Conservation (phyloP, 2,329 filamentous ascomycete species). For the Myriosclerotinia scirpicola region DNA sequence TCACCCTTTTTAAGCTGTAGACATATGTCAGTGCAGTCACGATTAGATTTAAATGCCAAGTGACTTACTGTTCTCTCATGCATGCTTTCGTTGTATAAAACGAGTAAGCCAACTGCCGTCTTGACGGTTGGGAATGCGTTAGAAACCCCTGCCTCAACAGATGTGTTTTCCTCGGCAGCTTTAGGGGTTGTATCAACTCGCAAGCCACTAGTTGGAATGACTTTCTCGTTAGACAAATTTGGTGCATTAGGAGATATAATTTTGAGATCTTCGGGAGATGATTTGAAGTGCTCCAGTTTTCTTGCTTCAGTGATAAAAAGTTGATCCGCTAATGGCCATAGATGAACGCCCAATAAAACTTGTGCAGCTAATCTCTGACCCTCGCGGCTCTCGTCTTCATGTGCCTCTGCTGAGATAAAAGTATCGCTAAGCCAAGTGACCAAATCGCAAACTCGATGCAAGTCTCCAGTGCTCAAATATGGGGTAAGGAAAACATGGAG, state of each 20-base stretch:
- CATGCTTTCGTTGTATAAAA: constrained; percentile 55
- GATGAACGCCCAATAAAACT: constrained; percentile 35
- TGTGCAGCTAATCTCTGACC: constrained; percentile 34
- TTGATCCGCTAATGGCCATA: constrained; percentile 39
- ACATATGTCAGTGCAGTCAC: constrained; percentile 28
- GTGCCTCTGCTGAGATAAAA: constrained; percentile 35
- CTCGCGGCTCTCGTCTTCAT: constrained; percentile 35
- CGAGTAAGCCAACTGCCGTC: constrained; percentile 57
- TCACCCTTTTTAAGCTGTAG: constrained; percentile 44
- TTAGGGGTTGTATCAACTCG: constrained; percentile 25
- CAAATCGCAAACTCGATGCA: constrained; percentile 35
- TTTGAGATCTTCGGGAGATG: constrained; percentile 36
- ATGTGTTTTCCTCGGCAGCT: constrained; percentile 55
- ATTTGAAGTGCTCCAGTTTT: constrained; percentile 39
- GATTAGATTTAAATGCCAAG: background rate
- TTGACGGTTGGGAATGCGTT: constrained; percentile 60
- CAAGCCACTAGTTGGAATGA: constrained; percentile 9
- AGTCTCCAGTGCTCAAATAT: constrained; percentile 36
- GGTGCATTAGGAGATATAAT: constrained; percentile 7
- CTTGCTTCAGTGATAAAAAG: constrained; percentile 38
- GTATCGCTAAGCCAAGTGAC: constrained; percentile 39
- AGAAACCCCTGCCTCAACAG: constrained; percentile 55
- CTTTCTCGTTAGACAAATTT: constrained; percentile 4
- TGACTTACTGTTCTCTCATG: constrained; percentile 39
- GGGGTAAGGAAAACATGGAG: constrained; percentile 35